These are phyloP conservation scores for Cichorium intybus DNA, from an alignment of 140 eudicot genomes.

Conservation along the genomic window DNA sequence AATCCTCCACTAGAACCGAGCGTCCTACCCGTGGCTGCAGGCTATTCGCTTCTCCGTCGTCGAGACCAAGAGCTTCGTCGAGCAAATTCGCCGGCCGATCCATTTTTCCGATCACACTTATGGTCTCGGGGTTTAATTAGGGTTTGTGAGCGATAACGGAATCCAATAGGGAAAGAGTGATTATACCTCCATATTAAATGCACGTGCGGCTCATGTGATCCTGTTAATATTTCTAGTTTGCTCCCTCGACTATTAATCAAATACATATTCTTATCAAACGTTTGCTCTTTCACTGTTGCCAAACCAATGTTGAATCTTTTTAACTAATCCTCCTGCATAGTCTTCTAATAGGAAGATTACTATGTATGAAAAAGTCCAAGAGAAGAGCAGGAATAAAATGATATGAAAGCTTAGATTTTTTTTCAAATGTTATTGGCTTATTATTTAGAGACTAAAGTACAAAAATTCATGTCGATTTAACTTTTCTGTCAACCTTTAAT, in stretches of 20 bases:
- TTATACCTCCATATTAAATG: not conserved
- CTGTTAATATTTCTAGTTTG: not conserved
- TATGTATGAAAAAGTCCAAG: not conserved
- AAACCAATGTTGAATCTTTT: not conserved
- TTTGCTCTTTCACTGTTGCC: not conserved
- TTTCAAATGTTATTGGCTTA: too few species aligned
- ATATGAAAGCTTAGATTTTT: too few species aligned
- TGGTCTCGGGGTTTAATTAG: slow-evolving; percentile 32
- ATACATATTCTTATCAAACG: not conserved
- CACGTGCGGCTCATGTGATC: slow-evolving; percentile 15
- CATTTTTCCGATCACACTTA: slow-evolving; percentile 21
- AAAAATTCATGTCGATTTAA: too few species aligned
- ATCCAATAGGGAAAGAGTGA: not conserved
- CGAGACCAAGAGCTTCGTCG: slow-evolving; percentile 49
- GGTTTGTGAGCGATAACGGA: slow-evolving; percentile 10
- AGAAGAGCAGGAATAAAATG: not conserved
- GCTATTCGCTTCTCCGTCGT: slow-evolving; percentile 30
- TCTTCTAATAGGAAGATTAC: not conserved
- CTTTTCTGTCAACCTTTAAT: too few species aligned
- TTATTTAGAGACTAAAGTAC: too few species aligned
- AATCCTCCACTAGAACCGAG: slow-evolving; percentile 64
- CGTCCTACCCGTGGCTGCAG: slow-evolving; percentile 20
- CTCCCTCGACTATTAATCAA: not conserved
- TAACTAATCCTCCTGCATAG: not conserved
- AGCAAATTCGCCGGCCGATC: slow-evolving; percentile 38